phyloP scores from a whole-genome alignment of 768 basidiomycete genomes.

The Suillus subaureus region DNA sequence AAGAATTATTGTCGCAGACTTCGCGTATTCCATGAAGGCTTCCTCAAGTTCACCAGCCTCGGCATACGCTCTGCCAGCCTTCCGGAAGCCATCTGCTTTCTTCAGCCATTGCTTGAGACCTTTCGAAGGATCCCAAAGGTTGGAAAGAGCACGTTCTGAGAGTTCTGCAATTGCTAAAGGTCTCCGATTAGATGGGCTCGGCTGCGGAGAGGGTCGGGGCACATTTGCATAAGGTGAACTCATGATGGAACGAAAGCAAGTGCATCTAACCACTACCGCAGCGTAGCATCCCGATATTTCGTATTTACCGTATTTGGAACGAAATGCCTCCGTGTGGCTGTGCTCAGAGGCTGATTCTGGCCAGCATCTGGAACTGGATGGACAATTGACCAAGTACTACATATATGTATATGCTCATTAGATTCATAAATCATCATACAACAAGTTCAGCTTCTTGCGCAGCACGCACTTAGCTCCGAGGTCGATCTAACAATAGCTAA shows the following conservation, averaged over 20 bases:
- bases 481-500: not conserved
- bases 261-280: conserved; percentile 3
- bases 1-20: conserved; percentile 75
- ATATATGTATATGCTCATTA: not conserved
- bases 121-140: conserved; percentile 57
- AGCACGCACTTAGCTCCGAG: not conserved
- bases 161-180: conserved; percentile 69
- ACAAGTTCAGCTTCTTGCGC: conserved; percentile 1
- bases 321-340: conserved; percentile 7
- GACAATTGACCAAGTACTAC: not conserved
- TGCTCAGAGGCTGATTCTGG: not conserved
- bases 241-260: conserved; percentile 18
- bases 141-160: conserved; percentile 58
- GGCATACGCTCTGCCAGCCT: conserved; percentile 49
- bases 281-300: conserved; percentile 7
- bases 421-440: not conserved
- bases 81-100: conserved; percentile 62
- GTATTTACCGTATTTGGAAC: conserved; percentile 13
- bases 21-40: conserved; percentile 74
- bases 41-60: conserved; percentile 61
- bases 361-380: not conserved
- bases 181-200: conserved; percentile 27
- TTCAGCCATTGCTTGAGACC: conserved; percentile 69
- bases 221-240: conserved; percentile 12
- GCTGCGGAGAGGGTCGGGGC: conserved; percentile 10